phyloP scores from a whole-genome alignment of 164 flowering plant species.

The Nymphaea thermarum region DNA sequence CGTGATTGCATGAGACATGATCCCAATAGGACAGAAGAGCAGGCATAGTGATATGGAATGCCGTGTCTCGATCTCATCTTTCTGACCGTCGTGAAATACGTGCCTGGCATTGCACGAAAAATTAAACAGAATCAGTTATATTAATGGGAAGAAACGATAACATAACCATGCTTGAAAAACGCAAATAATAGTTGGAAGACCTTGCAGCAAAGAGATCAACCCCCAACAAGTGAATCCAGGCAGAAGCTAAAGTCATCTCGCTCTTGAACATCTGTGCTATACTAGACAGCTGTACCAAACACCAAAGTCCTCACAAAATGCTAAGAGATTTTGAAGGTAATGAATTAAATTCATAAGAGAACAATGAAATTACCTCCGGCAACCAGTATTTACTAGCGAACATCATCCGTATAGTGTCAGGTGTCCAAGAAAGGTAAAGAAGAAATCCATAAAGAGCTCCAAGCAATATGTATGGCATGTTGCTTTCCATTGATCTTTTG shows the following conservation, averaged over 20 bases:
- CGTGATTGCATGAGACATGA: slow-evolving; percentile 57
- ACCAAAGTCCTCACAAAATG: neutral
- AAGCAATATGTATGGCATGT: slow-evolving; percentile 59
- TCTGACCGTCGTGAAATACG: slow-evolving; percentile 67
- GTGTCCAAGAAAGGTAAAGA: slow-evolving; percentile 85
- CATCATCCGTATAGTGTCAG: slow-evolving; percentile 63
- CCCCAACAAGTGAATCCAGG: slow-evolving; percentile 84
- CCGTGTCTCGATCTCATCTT: slow-evolving; percentile 67
- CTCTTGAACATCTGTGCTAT: slow-evolving; percentile 79
- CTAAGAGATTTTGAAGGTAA: neutral
- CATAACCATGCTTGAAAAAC: no score
- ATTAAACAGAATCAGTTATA: neutral
- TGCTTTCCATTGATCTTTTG: slow-evolving; percentile 58
- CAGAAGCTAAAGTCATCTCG: slow-evolving; percentile 91
- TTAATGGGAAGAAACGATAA: neutral
- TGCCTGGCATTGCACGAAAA: slow-evolving; percentile 33
- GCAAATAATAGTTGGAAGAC: slow-evolving; percentile 14
- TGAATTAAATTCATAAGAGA: neutral
- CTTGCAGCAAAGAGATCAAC: slow-evolving; percentile 96
- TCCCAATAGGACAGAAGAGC: slow-evolving; percentile 78
- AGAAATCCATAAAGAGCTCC: slow-evolving; percentile 75
- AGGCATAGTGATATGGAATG: slow-evolving; percentile 88
- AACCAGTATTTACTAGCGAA: slow-evolving; percentile 82
- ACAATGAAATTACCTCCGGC: slow-evolving; percentile 60
- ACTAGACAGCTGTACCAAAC: slow-evolving; percentile 50